Percentiles rank a stretch among this genome's conserved stretches.
These are phyloP conservation scores for Polymyxa betae DNA, from an alignment of 208 protist genomes.

Conservation along the genomic window DNA sequence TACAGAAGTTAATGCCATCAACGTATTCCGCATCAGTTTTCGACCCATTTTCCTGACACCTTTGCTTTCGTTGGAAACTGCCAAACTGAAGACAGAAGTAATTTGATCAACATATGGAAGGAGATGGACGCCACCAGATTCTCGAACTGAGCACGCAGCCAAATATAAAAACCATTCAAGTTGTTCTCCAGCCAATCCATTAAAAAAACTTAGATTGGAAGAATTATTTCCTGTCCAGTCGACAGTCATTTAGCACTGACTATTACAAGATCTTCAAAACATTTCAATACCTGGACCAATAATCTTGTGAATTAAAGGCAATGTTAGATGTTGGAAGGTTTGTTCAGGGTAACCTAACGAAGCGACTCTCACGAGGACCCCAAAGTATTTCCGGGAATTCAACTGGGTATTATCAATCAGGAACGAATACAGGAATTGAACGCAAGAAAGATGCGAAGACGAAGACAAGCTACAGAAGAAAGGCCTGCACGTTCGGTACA, in stretches of 20 bases:
- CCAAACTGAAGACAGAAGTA: not conserved
- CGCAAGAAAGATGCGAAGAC: not conserved
- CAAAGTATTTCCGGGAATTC: conserved; percentile 24
- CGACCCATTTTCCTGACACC: not conserved
- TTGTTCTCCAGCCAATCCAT: not conserved
- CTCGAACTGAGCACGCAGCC: not conserved
- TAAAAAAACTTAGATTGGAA: not conserved
- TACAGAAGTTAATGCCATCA: not conserved
- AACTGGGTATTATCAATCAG: conserved; percentile 5
- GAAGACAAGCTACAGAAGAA: conserved; percentile 4
- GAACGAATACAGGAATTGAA: not conserved
- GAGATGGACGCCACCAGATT: not conserved
- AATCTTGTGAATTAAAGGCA: not conserved
- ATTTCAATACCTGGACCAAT: not conserved
- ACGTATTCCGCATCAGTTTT: conserved; percentile 13
- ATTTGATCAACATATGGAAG: not conserved
- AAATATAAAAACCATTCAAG: conserved; percentile 35
- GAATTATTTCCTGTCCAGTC: not conserved
- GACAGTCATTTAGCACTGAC: not conserved
- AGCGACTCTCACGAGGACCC: conserved; percentile 7
- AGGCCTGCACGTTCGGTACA: not conserved
- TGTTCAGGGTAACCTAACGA: not conserved
- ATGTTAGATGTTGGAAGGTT: not conserved
- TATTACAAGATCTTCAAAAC: not conserved
- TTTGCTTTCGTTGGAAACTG: not conserved